phyloP scores from a whole-genome alignment of 805 yeast species.

The Candida nemodendra region DNA sequence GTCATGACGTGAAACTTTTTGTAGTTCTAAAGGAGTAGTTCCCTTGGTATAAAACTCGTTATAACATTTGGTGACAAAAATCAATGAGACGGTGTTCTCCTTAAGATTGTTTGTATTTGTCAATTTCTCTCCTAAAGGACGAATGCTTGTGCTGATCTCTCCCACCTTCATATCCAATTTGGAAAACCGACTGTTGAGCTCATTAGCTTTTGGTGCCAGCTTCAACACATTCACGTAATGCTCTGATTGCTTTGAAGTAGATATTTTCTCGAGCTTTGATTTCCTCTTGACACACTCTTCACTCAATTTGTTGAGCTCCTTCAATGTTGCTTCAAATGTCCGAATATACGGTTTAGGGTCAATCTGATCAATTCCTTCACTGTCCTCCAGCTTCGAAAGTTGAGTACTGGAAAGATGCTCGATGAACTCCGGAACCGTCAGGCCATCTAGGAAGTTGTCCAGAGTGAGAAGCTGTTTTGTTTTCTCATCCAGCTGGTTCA shows the following conservation, averaged over 20 bases:
- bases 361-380: constrained; percentile 51
- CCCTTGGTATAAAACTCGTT: constrained; percentile 68
- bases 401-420: constrained; percentile 67
- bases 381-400: constrained; percentile 48
- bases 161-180: constrained; percentile 52
- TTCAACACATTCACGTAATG: constrained; percentile 68
- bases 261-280: constrained; percentile 52
- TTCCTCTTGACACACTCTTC: constrained; percentile 54
- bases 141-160: constrained; percentile 55
- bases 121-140: constrained; percentile 68
- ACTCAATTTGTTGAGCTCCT: constrained; percentile 62
- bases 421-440: constrained; percentile 75
- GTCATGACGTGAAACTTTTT: constrained; percentile 33
- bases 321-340: constrained; percentile 82
- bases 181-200: constrained; percentile 47
- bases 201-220: constrained; percentile 41
- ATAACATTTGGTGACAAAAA: constrained; percentile 72
- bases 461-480: constrained; percentile 53
- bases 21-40: constrained; percentile 52
- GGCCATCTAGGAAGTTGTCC: constrained; percentile 64
- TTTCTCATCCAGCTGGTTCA: constrained; percentile 51
- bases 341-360: constrained; percentile 95
- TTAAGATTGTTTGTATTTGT: constrained; percentile 68
- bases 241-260: constrained; percentile 56
- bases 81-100: constrained; percentile 69